phyloP scores from a whole-genome alignment of 768 basidiomycete species.

The Tulasnella sp. region DNA sequence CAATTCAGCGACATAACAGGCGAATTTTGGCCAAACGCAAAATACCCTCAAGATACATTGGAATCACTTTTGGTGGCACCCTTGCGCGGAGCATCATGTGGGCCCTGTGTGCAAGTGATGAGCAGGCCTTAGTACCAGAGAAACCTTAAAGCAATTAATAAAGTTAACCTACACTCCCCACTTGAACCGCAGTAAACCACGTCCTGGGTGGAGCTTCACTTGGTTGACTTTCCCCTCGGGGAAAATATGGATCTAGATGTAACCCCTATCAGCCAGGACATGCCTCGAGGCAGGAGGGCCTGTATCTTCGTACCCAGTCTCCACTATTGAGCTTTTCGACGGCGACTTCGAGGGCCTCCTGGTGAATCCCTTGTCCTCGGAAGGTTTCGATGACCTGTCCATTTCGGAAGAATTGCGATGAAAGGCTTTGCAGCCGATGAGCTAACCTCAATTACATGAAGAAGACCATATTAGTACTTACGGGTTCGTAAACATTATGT shows the following conservation, averaged over 20 bases:
- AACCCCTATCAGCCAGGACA: background rate
- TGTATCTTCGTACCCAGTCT: constrained; percentile 59
- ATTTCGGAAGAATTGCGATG: constrained; percentile 74
- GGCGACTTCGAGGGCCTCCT: constrained; percentile 77
- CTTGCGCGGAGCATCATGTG: constrained; percentile 68
- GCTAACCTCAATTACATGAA: constrained; percentile 9
- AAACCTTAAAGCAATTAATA: background rate
- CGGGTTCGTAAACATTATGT: constrained; percentile 93
- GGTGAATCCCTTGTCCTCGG: constrained; percentile 82
- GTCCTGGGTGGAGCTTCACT: constrained; percentile 29
- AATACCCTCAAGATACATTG: constrained; percentile 88
- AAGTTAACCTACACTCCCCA: constrained; percentile 78
- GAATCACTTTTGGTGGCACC: constrained; percentile 70
- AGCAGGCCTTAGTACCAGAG: background rate
- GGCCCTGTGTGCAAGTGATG: constrained; percentile 43
- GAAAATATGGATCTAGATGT: constrained; percentile 72
- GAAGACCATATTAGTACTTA: constrained; percentile 34
- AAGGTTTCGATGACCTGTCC: constrained; percentile 92
- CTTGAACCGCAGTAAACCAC: constrained; percentile 67
- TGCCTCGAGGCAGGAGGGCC: background rate
- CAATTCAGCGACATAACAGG: background rate
- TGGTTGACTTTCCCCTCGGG: constrained; percentile 86
- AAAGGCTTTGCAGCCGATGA: constrained; percentile 48
- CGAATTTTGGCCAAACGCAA: background rate
- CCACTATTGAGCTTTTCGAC: constrained; percentile 73